Conservation (phyloP, 2,329 filamentous ascomycete species). For the Ceratocystis alfenasii region DNA sequence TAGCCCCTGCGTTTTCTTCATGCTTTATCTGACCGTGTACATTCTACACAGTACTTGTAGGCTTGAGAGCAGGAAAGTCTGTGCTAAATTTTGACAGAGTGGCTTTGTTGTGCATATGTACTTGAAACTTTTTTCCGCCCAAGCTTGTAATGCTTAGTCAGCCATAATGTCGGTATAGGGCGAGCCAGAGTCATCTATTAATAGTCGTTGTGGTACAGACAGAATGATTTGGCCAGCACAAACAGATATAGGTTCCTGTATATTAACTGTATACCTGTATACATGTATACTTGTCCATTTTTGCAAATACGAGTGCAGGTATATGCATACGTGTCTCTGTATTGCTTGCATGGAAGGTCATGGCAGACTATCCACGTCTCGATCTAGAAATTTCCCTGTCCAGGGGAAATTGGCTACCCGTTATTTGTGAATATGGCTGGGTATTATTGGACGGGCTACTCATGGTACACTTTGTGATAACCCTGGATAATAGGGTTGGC, state of each 20-base stretch:
- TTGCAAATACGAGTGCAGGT: not conserved
- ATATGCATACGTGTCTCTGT: not conserved
- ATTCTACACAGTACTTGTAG: not conserved
- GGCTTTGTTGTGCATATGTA: not conserved
- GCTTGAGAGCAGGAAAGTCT: not conserved
- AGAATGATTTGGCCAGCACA: not conserved
- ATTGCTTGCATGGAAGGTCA: not conserved
- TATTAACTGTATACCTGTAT: no score
- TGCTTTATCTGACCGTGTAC: not conserved
- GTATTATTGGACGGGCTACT: no score
- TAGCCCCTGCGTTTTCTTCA: constrained; percentile 7
- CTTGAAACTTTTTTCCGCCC: not conserved
- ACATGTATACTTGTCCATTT: not conserved
- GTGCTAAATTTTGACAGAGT: not conserved
- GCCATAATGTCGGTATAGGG: not conserved
- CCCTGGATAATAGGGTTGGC: no score
- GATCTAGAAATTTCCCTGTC: not conserved
- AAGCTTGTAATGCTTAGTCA: no score
- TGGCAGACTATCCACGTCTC: not conserved
- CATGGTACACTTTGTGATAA: no score
- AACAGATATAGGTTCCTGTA: not conserved
- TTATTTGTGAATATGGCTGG: no score
- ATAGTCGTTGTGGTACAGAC: not conserved
- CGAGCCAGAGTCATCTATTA: not conserved
- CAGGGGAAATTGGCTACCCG: no score